Percentiles rank a stretch among this genome's conserved stretches.
These are phyloP conservation scores for Xylariomycetidae sp. DNA, from an alignment of 2,329 filamentous ascomycete genomes.

Conservation along the genomic window DNA sequence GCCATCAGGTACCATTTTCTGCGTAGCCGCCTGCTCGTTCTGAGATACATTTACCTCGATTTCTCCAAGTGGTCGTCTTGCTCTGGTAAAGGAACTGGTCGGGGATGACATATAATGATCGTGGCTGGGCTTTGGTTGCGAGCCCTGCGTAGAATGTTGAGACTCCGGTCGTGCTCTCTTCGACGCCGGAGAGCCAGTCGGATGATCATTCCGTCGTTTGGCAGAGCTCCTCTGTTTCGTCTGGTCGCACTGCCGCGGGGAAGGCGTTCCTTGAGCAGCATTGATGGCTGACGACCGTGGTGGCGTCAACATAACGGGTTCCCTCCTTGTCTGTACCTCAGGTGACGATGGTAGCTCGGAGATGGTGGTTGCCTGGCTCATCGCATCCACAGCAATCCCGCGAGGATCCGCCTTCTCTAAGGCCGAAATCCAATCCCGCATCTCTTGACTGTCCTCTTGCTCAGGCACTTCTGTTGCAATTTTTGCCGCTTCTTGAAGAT, in stretches of 20 bases:
- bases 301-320: conserved; percentile 2
- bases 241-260: not conserved
- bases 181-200: not conserved
- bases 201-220: conserved; percentile 6
- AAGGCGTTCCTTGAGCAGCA: not conserved
- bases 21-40: not conserved
- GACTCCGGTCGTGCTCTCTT: conserved; percentile 9
- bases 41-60: conserved; percentile 10
- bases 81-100: conserved; percentile 1
- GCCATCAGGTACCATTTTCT: conserved; percentile 1
- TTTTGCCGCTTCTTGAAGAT: conserved; percentile 63
- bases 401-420: conserved; percentile 52
- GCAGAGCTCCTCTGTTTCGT: not conserved
- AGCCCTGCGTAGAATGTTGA: conserved; percentile 1
- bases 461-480: conserved; percentile 46
- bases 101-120: too few relatives aligned
- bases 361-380: conserved; percentile 40
- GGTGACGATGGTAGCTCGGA: conserved; percentile 21
- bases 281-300: conserved; percentile 6
- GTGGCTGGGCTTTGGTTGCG: too few relatives aligned
- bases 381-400: conserved; percentile 36
- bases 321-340: too few relatives aligned
- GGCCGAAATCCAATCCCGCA: conserved; percentile 54
- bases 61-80: conserved; percentile 13
- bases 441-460: conserved; percentile 56